Conservation (phyloP, 108 stramenopile species). For the Licmophora abbreviata region DNA sequence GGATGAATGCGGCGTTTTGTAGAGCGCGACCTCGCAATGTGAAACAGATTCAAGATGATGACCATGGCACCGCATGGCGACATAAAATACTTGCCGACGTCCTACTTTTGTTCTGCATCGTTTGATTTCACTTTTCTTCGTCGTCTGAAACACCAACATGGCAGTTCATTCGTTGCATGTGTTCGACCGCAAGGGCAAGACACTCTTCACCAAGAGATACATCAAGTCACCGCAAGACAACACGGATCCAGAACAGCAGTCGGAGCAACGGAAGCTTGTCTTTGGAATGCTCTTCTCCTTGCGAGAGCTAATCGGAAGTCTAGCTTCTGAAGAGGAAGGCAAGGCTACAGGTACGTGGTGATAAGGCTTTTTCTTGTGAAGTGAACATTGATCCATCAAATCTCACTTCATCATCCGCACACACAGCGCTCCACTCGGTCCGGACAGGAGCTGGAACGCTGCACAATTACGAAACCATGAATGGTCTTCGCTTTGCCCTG, state of each 20-base stretch:
- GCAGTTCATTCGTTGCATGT: conserved; percentile 81
- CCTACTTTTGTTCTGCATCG: too few relatives aligned
- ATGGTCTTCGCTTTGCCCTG: conserved; percentile 75
- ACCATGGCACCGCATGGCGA: too few relatives aligned
- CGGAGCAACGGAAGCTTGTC: conserved; percentile 82
- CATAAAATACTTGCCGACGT: too few relatives aligned
- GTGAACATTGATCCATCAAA: too few relatives aligned
- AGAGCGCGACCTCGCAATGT: too few relatives aligned
- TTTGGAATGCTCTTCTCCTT: conserved; percentile 89
- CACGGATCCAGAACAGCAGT: conserved; percentile 53
- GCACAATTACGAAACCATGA: conserved; percentile 78
- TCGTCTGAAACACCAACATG: too few relatives aligned
- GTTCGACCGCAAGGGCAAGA: conserved; percentile 85
- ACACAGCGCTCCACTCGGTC: conserved; percentile 61
- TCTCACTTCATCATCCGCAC: too few relatives aligned
- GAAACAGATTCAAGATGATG: too few relatives aligned
- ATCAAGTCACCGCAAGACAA: conserved; percentile 7
- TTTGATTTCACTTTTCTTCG: too few relatives aligned
- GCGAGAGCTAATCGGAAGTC: conserved; percentile 60
- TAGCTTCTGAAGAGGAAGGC: conserved; percentile 49
- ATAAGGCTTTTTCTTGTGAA: too few relatives aligned
- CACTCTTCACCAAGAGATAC: conserved; percentile 79
- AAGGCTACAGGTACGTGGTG: conserved; percentile 3
- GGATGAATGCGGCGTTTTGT: too few relatives aligned
- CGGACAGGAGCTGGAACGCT: conserved; percentile 70